A percentile compares a stretch with the other conserved stretches of the same genome.
These are phyloP conservation scores for Teratosphaeria viscida DNA, from an alignment of 2,329 filamentous ascomycete genomes.

Conservation along the genomic window DNA sequence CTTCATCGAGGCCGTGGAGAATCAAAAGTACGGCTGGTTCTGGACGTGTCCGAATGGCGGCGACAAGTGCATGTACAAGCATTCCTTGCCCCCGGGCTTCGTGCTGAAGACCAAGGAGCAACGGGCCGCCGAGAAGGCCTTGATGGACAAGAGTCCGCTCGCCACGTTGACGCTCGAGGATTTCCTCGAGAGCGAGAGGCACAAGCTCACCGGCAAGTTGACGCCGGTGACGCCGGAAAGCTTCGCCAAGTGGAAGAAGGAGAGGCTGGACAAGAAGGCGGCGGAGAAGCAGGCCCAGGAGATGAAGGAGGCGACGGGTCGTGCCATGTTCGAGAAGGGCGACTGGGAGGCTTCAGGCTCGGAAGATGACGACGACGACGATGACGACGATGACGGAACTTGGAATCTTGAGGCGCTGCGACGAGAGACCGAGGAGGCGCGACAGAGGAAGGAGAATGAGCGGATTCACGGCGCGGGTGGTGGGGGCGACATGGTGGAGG, in stretches of 20 bases:
- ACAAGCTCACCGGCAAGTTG: constrained; percentile 82
- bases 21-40: constrained; percentile 99
- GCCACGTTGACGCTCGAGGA: constrained; percentile 94
- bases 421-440: constrained; percentile 69
- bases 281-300: constrained; percentile 83
- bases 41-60: constrained; percentile 95
- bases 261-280: constrained; percentile 86
- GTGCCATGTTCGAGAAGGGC: constrained; percentile 91
- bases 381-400: constrained; percentile 37
- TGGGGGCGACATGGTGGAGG: constrained; percentile 2
- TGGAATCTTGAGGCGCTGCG: constrained; percentile 81
- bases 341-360: constrained; percentile 67
- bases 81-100: constrained; percentile 89
- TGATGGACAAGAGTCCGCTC: constrained; percentile 90
- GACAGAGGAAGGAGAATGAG: constrained; percentile 69
- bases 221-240: constrained; percentile 89
- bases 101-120: constrained; percentile 97
- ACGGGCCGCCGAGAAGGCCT: constrained; percentile 83
- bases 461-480: constrained; percentile 26
- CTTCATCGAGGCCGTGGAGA: constrained; percentile 95
- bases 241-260: constrained; percentile 96
- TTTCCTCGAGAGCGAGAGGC: constrained; percentile 89
- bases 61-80: constrained; percentile 97
- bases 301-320: constrained; percentile 90
- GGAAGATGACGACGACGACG: constrained; percentile 51